phyloP scores from a whole-genome alignment of 140 eudicot genomes.

The Senecio squalidus region DNA sequence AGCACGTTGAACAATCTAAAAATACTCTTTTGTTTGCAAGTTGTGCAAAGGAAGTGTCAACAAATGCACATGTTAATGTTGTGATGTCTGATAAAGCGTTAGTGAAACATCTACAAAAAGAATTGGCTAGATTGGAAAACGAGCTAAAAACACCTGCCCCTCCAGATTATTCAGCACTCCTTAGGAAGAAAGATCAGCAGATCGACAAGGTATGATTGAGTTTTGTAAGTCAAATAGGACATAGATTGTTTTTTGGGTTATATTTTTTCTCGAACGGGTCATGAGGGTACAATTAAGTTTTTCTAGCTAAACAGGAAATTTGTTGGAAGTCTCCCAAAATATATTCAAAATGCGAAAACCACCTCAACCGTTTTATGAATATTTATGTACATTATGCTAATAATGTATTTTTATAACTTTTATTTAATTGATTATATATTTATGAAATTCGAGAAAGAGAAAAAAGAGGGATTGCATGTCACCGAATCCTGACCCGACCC shows the following conservation, averaged over 20 bases:
- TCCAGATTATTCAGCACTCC: slow-evolving; percentile 53
- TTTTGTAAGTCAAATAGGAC: background rate
- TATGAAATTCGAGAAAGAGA: background rate
- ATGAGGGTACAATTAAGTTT: background rate
- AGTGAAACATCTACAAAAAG: slow-evolving; percentile 96
- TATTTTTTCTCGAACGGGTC: background rate
- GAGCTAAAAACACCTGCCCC: slow-evolving; percentile 79
- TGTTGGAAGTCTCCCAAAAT: background rate
- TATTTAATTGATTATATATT: background rate
- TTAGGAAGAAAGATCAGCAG: slow-evolving; percentile 89
- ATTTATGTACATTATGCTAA: background rate
- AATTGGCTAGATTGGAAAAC: slow-evolving; percentile 82
- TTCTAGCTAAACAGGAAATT: background rate
- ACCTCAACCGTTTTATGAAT: background rate
- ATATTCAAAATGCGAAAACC: background rate
- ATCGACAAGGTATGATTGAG: slow-evolving; percentile 74
- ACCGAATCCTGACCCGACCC: background rate
- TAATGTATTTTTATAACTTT: background rate
- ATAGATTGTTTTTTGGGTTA: background rate
- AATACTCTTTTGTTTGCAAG: slow-evolving; percentile 90
- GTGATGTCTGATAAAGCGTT: slow-evolving; percentile 99
- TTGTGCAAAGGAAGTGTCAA: slow-evolving; percentile 93
- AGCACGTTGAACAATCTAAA: slow-evolving; percentile 92
- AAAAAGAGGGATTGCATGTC: background rate
- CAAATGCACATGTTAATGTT: slow-evolving; percentile 97